Evolutionary conservation across 2,329 filamentous ascomycete genomes (phyloP).

Genomic region (Thielaviopsis ethacetica): DNA sequence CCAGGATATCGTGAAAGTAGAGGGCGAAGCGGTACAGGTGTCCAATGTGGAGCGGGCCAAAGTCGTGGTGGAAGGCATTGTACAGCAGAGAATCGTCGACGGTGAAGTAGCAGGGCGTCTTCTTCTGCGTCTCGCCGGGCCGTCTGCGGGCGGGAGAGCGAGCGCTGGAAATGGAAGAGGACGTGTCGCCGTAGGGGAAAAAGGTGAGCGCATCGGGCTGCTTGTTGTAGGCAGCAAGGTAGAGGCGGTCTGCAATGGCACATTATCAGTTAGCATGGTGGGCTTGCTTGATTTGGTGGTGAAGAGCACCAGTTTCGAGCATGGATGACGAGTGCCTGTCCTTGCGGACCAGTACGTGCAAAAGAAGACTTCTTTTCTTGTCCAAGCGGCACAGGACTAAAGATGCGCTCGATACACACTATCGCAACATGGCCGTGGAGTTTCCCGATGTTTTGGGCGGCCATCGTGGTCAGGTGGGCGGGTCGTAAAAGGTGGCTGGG

Average conservation of each 20-base stretch:
- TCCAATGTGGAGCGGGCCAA: conserved; percentile 91
- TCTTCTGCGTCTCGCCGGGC: conserved; percentile 21
- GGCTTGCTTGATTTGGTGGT: background rate
- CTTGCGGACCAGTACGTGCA: background rate
- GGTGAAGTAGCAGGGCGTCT: conserved; percentile 78
- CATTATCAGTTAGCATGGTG: background rate
- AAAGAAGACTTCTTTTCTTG: background rate
- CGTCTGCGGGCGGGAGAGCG: conserved; percentile 29
- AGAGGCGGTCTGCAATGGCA: conserved; percentile 61
- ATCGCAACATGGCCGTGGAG: background rate
- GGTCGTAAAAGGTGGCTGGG: background rate
- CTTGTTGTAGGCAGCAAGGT: conserved; percentile 80
- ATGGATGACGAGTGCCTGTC: too few species aligned
- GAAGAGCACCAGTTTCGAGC: conserved; percentile 6
- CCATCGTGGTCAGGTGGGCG: background rate
- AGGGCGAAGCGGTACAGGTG: conserved; percentile 95
- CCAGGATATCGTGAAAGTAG: conserved; percentile 86
- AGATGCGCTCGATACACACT: background rate
- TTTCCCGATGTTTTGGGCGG: background rate
- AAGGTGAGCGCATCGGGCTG: conserved; percentile 65
- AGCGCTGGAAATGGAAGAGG: conserved; percentile 27
- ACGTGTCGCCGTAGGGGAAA: conserved; percentile 62
- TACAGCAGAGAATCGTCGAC: conserved; percentile 86
- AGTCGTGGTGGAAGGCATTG: conserved; percentile 97
- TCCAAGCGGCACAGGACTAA: background rate